Evolutionary conservation across 2,329 filamentous ascomycete species (phyloP).

Genomic region (Diaporthe capsici): DNA sequence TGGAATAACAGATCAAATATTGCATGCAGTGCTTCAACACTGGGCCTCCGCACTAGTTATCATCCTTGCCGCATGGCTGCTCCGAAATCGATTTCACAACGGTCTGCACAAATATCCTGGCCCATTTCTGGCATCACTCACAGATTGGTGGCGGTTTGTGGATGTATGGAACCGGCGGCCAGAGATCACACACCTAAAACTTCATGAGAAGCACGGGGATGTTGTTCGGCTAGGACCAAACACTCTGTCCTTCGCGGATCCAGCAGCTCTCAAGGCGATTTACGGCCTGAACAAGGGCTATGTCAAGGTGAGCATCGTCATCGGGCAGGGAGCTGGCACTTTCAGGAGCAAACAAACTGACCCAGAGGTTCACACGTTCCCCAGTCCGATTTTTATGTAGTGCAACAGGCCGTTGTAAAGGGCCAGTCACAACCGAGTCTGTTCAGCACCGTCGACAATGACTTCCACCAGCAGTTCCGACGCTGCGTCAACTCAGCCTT

Average conservation of each 20-base stretch:
- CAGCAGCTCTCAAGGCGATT: slow-evolving; percentile 37
- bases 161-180: slow-evolving; percentile 76
- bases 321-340: too few relatives aligned
- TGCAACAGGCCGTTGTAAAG: slow-evolving; percentile 80
- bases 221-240: slow-evolving; percentile 56
- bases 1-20: slow-evolving; percentile 51
- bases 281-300: slow-evolving; percentile 89
- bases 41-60: slow-evolving; percentile 58
- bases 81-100: slow-evolving; percentile 64
- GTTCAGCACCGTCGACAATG: slow-evolving; percentile 82
- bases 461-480: slow-evolving; percentile 81
- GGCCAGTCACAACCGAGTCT: slow-evolving; percentile 79
- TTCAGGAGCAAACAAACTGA: slow-evolving; percentile 63
- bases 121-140: slow-evolving; percentile 75
- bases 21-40: slow-evolving; percentile 56
- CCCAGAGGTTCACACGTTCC: neutral
- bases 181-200: slow-evolving; percentile 75
- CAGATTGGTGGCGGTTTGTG: slow-evolving; percentile 81
- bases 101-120: slow-evolving; percentile 81
- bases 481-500: slow-evolving; percentile 83
- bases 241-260: slow-evolving; percentile 54
- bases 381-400: slow-evolving; percentile 84
- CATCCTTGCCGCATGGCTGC: slow-evolving; percentile 56
- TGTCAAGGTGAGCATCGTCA: slow-evolving; percentile 73
- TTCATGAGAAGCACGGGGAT: slow-evolving; percentile 59